phyloP scores from a whole-genome alignment of 208 protist genomes.

The Entamoeba nuttalli region DNA sequence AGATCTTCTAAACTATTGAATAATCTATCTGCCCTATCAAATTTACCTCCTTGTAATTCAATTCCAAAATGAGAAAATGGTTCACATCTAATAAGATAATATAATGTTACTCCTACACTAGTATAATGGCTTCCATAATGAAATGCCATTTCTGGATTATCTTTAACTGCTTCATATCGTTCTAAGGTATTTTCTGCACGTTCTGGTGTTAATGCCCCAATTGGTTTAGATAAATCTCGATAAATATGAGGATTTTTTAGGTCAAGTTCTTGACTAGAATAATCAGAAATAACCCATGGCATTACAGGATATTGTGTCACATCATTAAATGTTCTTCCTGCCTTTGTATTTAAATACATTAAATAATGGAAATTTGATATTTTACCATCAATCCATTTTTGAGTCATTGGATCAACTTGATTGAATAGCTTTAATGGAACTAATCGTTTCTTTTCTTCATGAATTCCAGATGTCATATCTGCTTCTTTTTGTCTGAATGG shows the following conservation, averaged over 20 bases:
- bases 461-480: background rate
- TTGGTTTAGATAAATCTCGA: constrained; percentile 43
- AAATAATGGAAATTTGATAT: constrained; percentile 32
- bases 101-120: constrained; percentile 24
- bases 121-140: constrained; percentile 47
- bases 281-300: constrained; percentile 32
- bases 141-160: constrained; percentile 24
- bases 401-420: background rate
- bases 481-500: background rate
- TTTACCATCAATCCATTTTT: constrained; percentile 8
- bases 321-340: constrained; percentile 13
- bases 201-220: constrained; percentile 31
- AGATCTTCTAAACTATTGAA: constrained; percentile 61
- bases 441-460: background rate
- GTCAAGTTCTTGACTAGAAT: constrained; percentile 18
- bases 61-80: constrained; percentile 33
- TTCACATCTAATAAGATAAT: constrained; percentile 39
- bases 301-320: constrained; percentile 32
- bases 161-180: constrained; percentile 23
- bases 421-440: background rate
- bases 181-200: background rate
- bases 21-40: constrained; percentile 67
- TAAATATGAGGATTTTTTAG: constrained; percentile 30
- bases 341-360: constrained; percentile 13
- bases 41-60: constrained; percentile 39